Evolutionary conservation across 192 early-diverging fungal genomes (phyloP).

Genomic region (Dissophora ornata): DNA sequence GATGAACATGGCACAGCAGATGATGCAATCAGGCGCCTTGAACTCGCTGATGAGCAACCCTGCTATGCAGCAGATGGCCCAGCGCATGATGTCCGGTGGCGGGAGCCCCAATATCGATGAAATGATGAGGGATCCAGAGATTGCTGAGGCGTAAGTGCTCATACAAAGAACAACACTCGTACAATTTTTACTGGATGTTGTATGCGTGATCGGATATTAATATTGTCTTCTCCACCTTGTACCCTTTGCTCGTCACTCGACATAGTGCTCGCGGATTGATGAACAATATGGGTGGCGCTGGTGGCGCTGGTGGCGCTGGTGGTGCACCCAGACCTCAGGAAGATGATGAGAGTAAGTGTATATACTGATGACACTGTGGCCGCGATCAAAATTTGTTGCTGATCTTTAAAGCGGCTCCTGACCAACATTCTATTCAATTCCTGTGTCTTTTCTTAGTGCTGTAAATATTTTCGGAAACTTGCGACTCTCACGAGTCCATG

Average conservation of each 20-base stretch:
- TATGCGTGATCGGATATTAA: too few relatives aligned
- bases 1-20: conserved; percentile 95
- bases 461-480: conserved; percentile 17
- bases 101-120: conserved; percentile 64
- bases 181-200: too few relatives aligned
- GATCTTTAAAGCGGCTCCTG: not conserved
- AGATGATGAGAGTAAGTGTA: conserved; percentile 29
- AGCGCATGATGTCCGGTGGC: conserved; percentile 80
- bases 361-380: too few relatives aligned
- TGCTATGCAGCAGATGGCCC: conserved; percentile 86
- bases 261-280: conserved; percentile 63
- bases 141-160: conserved; percentile 62
- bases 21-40: conserved; percentile 89
- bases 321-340: conserved; percentile 18
- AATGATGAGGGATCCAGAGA: conserved; percentile 81
- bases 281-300: conserved; percentile 51
- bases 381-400: not conserved
- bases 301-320: conserved; percentile 39
- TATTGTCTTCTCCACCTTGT: too few relatives aligned
- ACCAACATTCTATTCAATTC: not conserved
- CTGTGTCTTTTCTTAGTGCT: conserved; percentile 6
- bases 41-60: conserved; percentile 93
- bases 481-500: not conserved
- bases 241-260: too few relatives aligned
- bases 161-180: not conserved